Conservation (phyloP, 192 early-diverging fungal genomes). For the Lobosporangium transversale region DNA sequence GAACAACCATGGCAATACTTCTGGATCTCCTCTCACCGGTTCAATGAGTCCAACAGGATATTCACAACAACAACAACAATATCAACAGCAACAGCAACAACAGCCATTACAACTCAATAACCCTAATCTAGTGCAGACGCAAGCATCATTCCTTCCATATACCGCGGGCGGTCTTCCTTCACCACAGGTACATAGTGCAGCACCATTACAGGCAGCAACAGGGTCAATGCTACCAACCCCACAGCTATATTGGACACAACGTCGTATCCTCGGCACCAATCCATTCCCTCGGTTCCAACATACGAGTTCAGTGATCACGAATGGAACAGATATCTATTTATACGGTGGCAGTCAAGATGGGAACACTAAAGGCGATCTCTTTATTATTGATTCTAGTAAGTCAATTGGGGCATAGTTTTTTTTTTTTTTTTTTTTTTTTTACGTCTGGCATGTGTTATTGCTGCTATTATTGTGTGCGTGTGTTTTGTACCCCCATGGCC, state of each 20-base stretch:
- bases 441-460: not conserved
- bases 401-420: not conserved
- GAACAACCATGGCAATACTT: not conserved
- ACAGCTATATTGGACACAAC: conserved; percentile 46
- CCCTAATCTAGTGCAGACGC: too few relatives aligned
- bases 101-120: not conserved
- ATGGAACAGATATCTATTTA: conserved; percentile 41
- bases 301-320: conserved; percentile 31
- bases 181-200: not conserved
- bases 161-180: conserved; percentile 14
- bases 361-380: conserved; percentile 38
- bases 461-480: too few relatives aligned
- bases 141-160: not conserved
- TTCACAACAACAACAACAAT: not conserved
- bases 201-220: not conserved
- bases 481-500: too few relatives aligned
- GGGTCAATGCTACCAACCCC: conserved; percentile 19
- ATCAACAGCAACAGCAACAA: not conserved
- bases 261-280: conserved; percentile 45
- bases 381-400: conserved; percentile 52
- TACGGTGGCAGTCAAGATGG: conserved; percentile 48
- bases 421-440: not conserved
- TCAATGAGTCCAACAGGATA: conserved; percentile 28
- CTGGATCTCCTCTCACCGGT: not conserved
- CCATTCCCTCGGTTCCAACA: conserved; percentile 47